These are phyloP conservation scores for Vaccinium corymbosum DNA, from an alignment of 148 eudicot genomes.

Conservation along the genomic window DNA sequence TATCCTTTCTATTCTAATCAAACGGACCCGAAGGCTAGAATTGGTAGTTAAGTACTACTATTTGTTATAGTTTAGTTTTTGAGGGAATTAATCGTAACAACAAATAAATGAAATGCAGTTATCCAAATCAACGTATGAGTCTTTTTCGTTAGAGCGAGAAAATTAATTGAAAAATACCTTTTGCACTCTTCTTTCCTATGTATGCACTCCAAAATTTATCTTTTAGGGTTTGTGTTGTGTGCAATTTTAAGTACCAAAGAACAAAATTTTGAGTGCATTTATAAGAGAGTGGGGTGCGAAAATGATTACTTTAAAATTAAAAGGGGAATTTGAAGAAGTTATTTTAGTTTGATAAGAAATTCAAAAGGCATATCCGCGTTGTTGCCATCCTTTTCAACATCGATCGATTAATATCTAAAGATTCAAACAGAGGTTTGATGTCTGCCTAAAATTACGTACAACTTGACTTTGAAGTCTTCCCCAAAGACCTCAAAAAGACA, in stretches of 20 bases:
- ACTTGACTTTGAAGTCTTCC: constrained; percentile 18
- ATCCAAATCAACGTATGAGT: neutral
- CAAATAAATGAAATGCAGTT: neutral
- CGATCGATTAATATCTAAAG: too few species aligned
- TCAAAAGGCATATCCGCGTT: constrained; percentile 9
- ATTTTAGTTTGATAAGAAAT: neutral
- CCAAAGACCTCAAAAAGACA: constrained; percentile 3
- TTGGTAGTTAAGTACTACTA: too few species aligned
- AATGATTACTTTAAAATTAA: neutral
- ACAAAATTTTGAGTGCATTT: too few species aligned
- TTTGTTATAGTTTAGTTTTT: too few species aligned
- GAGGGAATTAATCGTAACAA: neutral
- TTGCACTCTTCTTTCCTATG: too few species aligned
- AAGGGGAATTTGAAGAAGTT: neutral
- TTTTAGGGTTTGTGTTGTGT: too few species aligned
- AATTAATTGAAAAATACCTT: neutral
- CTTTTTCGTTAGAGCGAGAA: neutral
- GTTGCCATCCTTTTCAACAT: constrained; percentile 5
- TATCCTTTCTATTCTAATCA: too few species aligned
- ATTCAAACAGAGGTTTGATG: neutral
- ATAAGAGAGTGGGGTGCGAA: too few species aligned
- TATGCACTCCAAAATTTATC: too few species aligned
- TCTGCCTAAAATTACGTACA: neutral
- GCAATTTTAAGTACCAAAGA: too few species aligned
- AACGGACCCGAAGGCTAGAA: too few species aligned